Base-by-base conservation (phyloP, 306 rosid species). In the Malus asiatica region DNA sequence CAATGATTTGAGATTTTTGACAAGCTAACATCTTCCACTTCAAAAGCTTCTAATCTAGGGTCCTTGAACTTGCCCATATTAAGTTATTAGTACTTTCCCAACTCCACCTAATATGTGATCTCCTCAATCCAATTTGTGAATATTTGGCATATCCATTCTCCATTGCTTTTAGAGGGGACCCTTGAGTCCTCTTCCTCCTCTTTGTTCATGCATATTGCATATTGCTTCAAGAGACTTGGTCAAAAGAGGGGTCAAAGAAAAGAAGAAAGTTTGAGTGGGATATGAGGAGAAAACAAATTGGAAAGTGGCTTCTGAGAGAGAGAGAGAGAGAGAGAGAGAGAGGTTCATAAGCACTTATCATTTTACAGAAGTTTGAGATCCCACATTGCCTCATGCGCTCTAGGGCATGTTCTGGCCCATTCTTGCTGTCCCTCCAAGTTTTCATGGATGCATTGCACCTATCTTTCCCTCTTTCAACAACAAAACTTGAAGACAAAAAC, bases 371-470 rank as follows among this genome's bases (percentile, higher is more conserved):
- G 86, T 79, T 80, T 84, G 90, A 91, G 85, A 85, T 75, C 83
- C 89, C 86, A 88, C 89, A 72, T 77, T 77, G 82, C 86, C 92
- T 92, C 55, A 51, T 51, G 20, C 20, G 16, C 8, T 48, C 15
- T 5, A 48, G 20, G 20, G 55, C 55, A 83, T 58, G 76, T 74
- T 74, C 10, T 90, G 94, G 91, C 84, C 92, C 91, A 89, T 86
- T 84, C 70, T 81, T 79, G 81, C 79, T 90, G 96, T 88, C 82
- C 70, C 81, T 78, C 84, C 85, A 74, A 89, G 68, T n/a, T 72
- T 76, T 76, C 79, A 89, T 85, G 87, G 89, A 84, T 91, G 76
- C 97, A 89, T 76, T 92, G 97, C 78, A 95, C 89, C 95, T 86
- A 76, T 83, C 71, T 75, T 55, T 27, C 11, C 79, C 83, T 66